phyloP scores from a whole-genome alignment of 495 filamentous ascomycete genomes.

The Niebla homalea region DNA sequence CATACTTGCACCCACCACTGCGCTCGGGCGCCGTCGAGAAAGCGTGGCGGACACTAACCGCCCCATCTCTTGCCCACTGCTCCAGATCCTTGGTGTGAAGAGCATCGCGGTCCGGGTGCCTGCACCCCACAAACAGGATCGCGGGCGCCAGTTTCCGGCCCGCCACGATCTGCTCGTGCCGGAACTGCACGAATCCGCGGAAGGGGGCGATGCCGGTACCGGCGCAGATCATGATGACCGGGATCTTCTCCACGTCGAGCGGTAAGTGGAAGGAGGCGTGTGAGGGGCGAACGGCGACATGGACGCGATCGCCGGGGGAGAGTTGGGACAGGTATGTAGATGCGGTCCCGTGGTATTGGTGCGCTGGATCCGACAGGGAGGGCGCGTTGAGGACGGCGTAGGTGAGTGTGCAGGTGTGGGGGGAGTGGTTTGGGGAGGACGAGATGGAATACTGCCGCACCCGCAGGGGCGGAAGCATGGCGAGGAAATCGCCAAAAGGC shows the following conservation, averaged over 20 bases:
- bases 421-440: conserved; percentile 50
- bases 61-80: conserved; percentile 43
- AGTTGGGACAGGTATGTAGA: conserved; percentile 47
- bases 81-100: conserved; percentile 48
- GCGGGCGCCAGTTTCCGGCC: conserved; percentile 43
- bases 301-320: conserved; percentile 43
- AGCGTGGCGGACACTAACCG: conserved; percentile 42
- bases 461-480: conserved; percentile 60
- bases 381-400: conserved; percentile 49
- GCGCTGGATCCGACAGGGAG: conserved; percentile 25
- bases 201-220: conserved; percentile 54
- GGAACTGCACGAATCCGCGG: conserved; percentile 57
- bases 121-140: conserved; percentile 52
- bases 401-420: conserved; percentile 47
- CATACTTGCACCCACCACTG: conserved; percentile 36
- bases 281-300: conserved; percentile 43
- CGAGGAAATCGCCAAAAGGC: conserved; percentile 48
- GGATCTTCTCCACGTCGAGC: conserved; percentile 37
- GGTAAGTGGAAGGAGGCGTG: conserved; percentile 57
- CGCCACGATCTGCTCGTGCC: conserved; percentile 39
- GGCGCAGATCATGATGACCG: conserved; percentile 50
- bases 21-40: conserved; percentile 32
- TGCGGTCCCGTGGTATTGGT: conserved; percentile 42
- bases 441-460: conserved; percentile 71
- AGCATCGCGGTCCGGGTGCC: conserved; percentile 41